Evolutionary conservation across 192 early-diverging fungal species (phyloP).

Genomic region (Gigaspora rosea): DNA sequence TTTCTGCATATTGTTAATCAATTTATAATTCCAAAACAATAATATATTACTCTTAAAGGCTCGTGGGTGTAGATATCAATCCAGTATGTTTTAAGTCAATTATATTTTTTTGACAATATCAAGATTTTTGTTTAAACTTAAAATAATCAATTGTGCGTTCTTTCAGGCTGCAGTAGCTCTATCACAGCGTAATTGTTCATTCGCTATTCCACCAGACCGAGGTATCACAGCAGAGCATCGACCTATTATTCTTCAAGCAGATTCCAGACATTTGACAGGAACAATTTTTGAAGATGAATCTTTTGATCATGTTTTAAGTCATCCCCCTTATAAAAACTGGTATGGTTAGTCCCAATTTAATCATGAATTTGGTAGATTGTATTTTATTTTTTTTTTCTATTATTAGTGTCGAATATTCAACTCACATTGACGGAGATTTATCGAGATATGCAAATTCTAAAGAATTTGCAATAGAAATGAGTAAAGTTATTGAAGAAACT

Average conservation of each 20-base stretch:
- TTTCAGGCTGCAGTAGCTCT: constrained; percentile 74
- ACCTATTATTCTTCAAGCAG: constrained; percentile 80
- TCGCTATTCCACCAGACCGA: constrained; percentile 65
- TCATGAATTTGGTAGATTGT: neutral
- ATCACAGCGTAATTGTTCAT: constrained; percentile 84
- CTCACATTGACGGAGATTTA: constrained; percentile 86
- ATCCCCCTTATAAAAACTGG: constrained; percentile 96
- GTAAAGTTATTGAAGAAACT: constrained; percentile 67
- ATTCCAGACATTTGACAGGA: constrained; percentile 69
- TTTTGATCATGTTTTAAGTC: constrained; percentile 88
- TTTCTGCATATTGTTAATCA: neutral
- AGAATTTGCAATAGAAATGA: constrained; percentile 79
- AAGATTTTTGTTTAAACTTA: neutral
- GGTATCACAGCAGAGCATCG: constrained; percentile 74
- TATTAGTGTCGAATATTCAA: constrained; percentile 68
- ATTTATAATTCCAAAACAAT: neutral
- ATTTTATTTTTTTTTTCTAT: neutral
- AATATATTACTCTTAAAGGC: constrained; percentile 21
- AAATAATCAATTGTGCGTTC: neutral
- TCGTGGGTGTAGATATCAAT: constrained; percentile 86
- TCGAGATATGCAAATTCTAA: constrained; percentile 73
- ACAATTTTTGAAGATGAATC: constrained; percentile 70
- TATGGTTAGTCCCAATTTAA: neutral
- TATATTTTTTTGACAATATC: constrained; percentile 9
- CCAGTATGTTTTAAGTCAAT: constrained; percentile 50